phyloP scores from a whole-genome alignment of 768 basidiomycete species.

The Trametes sanguinea region DNA sequence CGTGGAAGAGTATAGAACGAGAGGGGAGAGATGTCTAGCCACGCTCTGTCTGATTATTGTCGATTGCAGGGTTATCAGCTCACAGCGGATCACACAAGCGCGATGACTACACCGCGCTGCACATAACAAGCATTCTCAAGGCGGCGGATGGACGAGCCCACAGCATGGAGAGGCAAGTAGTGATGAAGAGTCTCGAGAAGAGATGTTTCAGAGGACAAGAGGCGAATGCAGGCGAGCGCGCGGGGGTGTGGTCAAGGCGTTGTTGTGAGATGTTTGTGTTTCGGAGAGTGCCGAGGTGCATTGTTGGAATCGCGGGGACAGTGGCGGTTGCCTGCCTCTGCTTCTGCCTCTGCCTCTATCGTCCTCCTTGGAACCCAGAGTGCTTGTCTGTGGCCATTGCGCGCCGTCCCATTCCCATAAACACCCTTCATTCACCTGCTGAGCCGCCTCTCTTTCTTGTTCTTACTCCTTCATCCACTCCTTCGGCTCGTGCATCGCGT shows the following conservation, averaged over 20 bases:
- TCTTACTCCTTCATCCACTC: constrained; percentile 1
- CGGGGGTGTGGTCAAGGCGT: neutral
- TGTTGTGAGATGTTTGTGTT: constrained; percentile 21
- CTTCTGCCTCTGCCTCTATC: neutral
- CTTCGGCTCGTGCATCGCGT: constrained; percentile 3
- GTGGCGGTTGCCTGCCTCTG: too few relatives aligned
- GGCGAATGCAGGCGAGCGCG: neutral
- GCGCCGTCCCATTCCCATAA: constrained; percentile 1
- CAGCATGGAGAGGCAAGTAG: too few relatives aligned
- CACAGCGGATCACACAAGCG: too few relatives aligned
- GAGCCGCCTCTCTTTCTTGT: neutral
- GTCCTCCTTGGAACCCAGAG: neutral
- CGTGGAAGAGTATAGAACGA: neutral
- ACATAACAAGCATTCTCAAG: too few relatives aligned
- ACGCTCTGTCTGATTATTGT: too few relatives aligned
- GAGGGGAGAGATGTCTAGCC: too few relatives aligned
- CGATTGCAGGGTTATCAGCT: too few relatives aligned
- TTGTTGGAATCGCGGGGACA: constrained; percentile 14
- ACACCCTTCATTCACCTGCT: neutral
- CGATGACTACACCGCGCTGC: too few relatives aligned
- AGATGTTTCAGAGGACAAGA: constrained; percentile 1
- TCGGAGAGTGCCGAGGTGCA: constrained; percentile 13
- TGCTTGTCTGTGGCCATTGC: neutral
- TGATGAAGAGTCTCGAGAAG: too few relatives aligned
- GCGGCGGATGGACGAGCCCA: too few relatives aligned